These are phyloP conservation scores for Sinapis alba DNA, from an alignment of 441 rosid genomes.

Conservation along the genomic window DNA sequence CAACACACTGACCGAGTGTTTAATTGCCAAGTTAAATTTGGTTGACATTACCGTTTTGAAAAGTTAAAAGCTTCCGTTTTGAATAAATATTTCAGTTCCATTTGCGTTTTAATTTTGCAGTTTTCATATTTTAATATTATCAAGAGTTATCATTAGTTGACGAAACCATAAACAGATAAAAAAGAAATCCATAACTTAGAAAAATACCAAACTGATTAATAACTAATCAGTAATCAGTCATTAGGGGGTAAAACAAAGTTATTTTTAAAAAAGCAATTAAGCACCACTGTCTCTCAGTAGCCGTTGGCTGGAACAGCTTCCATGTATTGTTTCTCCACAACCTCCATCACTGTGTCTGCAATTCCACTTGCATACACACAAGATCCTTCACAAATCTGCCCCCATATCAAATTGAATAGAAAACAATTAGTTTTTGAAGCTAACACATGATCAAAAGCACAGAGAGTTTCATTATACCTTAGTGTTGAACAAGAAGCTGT, in stretches of 20 bases:
- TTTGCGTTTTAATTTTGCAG: background rate
- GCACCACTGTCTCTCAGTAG: conserved; percentile 27
- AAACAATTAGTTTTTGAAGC: background rate
- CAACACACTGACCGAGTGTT: background rate
- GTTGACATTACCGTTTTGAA: background rate
- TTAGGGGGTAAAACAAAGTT: conserved; percentile 19
- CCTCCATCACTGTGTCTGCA: conserved; percentile 69
- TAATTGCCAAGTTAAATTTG: background rate
- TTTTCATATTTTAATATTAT: background rate
- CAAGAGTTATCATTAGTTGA: background rate
- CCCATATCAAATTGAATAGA: background rate
- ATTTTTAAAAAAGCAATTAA: conserved; percentile 2
- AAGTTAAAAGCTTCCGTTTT: background rate
- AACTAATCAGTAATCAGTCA: conserved; percentile 29
- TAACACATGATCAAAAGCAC: background rate
- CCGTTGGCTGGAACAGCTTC: conserved; percentile 36
- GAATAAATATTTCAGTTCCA: background rate
- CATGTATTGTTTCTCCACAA: conserved; percentile 59
- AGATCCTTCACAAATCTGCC: conserved; percentile 70
- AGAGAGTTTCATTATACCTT: conserved; percentile 51
- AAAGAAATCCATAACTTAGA: conserved; percentile 15
- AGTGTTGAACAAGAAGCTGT: conserved; percentile 86
- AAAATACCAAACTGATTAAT: conserved; percentile 25
- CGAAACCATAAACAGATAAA: conserved; percentile 4
- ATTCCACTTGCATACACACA: conserved; percentile 65